These are phyloP conservation scores for Hemerocallis citrina DNA, from an alignment of 106 monocot genomes.

Conservation along the genomic window DNA sequence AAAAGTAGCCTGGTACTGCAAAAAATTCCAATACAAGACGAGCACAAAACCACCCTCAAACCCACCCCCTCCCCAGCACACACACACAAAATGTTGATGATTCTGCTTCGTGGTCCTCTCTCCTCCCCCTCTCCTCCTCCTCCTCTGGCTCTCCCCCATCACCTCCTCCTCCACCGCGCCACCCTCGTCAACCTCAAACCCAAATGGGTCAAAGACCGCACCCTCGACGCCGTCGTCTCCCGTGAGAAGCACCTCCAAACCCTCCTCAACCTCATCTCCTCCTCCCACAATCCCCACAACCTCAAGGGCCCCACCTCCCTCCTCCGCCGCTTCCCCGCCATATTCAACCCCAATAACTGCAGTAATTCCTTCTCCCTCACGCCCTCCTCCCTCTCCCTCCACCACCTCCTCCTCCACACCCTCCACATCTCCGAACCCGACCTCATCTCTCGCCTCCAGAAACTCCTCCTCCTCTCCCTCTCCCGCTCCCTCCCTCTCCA, in stretches of 20 bases:
- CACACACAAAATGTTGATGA: no score
- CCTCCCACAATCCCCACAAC: conserved; percentile 7
- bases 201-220: conserved; percentile 55
- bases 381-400: conserved; percentile 32
- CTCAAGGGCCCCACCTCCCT: conserved; percentile 14
- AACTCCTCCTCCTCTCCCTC: conserved; percentile 59
- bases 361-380: conserved; percentile 37
- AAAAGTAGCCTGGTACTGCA: no score
- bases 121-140: no score
- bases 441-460: conserved; percentile 46
- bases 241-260: conserved; percentile 60
- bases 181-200: conserved; percentile 59
- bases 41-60: no score
- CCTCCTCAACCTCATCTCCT: conserved; percentile 41
- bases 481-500: conserved; percentile 45
- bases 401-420: conserved; percentile 15
- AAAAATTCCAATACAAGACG: no score
- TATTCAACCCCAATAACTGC: conserved; percentile 25
- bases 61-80: no score
- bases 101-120: no score
- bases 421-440: conserved; percentile 29
- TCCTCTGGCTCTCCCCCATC: no score
- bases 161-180: conserved; percentile 29
- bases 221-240: conserved; percentile 57
- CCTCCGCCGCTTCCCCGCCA: conserved; percentile 47